Base-by-base conservation (phyloP, 805 yeast species). In the Wickerhamiella lipophila region DNA sequence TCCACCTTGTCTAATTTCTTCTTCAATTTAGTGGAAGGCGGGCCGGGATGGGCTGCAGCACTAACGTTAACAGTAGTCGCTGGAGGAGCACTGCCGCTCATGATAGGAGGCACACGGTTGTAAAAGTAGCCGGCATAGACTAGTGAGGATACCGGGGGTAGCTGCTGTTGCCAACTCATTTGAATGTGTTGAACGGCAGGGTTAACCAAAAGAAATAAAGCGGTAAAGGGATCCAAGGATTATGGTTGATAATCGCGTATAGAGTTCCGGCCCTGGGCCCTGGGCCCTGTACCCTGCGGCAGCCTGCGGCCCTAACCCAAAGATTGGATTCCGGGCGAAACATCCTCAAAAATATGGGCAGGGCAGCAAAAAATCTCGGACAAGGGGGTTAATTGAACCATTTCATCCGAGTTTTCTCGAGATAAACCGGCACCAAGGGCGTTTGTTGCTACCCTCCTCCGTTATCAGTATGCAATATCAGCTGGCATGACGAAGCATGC, bases 401-500 rank as follows among this genome's bases (percentile, higher is more conserved):
- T 15, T 32, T 32, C 15, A 16, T 6, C 38, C 38, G 38, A 16
- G 38, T 5, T 13, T 18, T 11, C 38, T 32, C 38, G 19, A 32
- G 11, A 32, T 4, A 6, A 3, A 32, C 11, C 19, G 12, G n/a
- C 38, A 5, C 18, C 19, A 32, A 15, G 4, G 19, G 12, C 19
- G 15, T 13, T 16, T 6, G 4, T 11, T n/a, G 18, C 38, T 5
- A 15, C n/a, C 11, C 3, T 6, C 19, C 11, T 4, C 18, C 38
- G 38, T 32, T 32, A 32, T 32, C 38, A 32, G 38, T 32, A 32
- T 32, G 38, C 38, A 32, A 32, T 32, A 32, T 32, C 38, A 32
- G 38, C 38, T 32, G 38, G 38, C 38, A 32, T 32, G 38, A 16
- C 38, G 38, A 32, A 15, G 38, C 38, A 32, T 32, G 38, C 38